Evolutionary conservation across 1,284 basidiomycete species (phyloP).

Genomic region (Pascua sp.): DNA sequence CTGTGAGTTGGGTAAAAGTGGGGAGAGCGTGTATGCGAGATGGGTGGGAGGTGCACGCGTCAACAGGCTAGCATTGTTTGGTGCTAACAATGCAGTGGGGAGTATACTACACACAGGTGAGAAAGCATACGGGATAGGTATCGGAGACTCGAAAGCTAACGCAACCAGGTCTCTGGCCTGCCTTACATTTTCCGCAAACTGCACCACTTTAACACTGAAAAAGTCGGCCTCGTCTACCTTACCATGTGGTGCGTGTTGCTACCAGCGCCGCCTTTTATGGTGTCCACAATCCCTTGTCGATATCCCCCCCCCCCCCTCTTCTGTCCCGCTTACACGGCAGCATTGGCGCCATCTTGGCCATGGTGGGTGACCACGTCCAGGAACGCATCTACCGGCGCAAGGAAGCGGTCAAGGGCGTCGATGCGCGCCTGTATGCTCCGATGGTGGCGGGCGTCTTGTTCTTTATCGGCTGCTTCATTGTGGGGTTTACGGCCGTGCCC

Average conservation of each 20-base stretch:
- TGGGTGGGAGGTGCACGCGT: conserved; percentile 72
- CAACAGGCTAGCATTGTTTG: too few relatives aligned
- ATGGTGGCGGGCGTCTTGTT: conserved; percentile 63
- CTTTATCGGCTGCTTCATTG: conserved; percentile 60
- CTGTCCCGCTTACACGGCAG: too few relatives aligned
- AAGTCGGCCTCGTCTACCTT: conserved; percentile 62
- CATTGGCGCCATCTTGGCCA: conserved; percentile 61
- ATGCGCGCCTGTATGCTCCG: conserved; percentile 67
- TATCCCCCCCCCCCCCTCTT: too few relatives aligned
- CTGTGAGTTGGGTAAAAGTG: conserved; percentile 28
- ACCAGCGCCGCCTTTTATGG: too few relatives aligned
- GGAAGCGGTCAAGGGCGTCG: conserved; percentile 60
- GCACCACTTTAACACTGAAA: conserved; percentile 63
- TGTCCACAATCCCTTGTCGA: too few relatives aligned
- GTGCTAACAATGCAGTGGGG: conserved; percentile 57
- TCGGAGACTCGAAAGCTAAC: conserved; percentile 1
- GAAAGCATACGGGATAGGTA: too few relatives aligned
- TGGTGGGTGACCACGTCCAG: conserved; percentile 60
- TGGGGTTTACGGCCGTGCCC: conserved; percentile 40
- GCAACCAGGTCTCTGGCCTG: conserved; percentile 61
- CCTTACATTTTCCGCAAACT: conserved; percentile 60
- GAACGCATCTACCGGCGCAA: conserved; percentile 64
- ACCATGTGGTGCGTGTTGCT: conserved; percentile 47
- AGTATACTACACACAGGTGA: conserved; percentile 57
- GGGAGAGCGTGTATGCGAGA: conserved; percentile 35